Percentiles rank a stretch among this genome's conserved stretches.
phyloP scores from a whole-genome alignment of 257 asterid genomes.

The Gentiana dahurica region DNA sequence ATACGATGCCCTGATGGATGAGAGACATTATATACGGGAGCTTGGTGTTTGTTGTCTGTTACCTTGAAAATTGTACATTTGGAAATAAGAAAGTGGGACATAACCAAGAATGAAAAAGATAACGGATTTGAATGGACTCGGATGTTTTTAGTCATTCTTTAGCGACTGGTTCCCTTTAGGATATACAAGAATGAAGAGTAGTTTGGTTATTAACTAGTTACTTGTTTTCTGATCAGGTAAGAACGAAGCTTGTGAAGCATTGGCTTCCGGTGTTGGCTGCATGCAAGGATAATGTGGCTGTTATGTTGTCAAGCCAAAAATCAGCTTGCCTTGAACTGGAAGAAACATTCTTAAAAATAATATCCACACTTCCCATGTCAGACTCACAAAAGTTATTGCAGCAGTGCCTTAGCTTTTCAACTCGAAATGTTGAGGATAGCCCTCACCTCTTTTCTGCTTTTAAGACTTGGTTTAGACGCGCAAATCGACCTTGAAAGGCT shows the following conservation, averaged over 20 bases:
- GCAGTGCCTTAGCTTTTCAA: constrained; percentile 85
- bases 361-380: constrained; percentile 78
- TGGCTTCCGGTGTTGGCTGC: constrained; percentile 90
- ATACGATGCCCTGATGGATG: no score
- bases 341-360: constrained; percentile 65
- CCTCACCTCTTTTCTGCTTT: constrained; percentile 84
- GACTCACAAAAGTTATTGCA: constrained; percentile 67
- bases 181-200: background rate
- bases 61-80: no score
- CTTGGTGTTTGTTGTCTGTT: no score
- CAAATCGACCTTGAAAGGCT: constrained; percentile 34
- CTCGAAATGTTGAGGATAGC: constrained; percentile 79
- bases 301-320: constrained; percentile 42
- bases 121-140: no score
- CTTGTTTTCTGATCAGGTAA: constrained; percentile 37
- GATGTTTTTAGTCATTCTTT: no score
- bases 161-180: no score
- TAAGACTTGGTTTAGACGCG: constrained; percentile 91
- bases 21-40: no score
- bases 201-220: background rate
- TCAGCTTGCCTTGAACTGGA: constrained; percentile 64
- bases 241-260: constrained; percentile 73
- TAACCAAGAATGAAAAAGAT: no score
- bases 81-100: no score
- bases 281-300: constrained; percentile 56